Evolutionary conservation across 2,329 filamentous ascomycete genomes (phyloP).

Genomic region (Alternaria sp.): DNA sequence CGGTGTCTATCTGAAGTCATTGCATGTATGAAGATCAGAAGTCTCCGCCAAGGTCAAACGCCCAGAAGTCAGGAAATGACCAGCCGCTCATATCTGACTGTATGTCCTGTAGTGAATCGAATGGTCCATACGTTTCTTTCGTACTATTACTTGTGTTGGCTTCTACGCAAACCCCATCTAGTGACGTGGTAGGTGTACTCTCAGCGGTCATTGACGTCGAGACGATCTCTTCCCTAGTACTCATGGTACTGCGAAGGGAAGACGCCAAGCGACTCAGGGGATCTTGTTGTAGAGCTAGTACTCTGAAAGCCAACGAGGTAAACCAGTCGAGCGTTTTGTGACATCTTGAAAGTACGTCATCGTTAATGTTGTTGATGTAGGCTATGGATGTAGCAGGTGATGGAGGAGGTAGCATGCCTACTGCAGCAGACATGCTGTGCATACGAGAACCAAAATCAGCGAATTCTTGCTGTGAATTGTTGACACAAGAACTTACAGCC

Average conservation of each 20-base stretch:
- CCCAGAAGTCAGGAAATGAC: conserved; percentile 46
- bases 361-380: conserved; percentile 19
- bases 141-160: not conserved
- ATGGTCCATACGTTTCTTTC: conserved; percentile 18
- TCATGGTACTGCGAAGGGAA: conserved; percentile 27
- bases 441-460: not conserved
- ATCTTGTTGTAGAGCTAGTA: conserved; percentile 42
- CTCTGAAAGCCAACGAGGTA: conserved; percentile 32
- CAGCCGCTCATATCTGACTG: conserved; percentile 38
- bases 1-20: not conserved
- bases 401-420: conserved; percentile 37
- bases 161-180: conserved; percentile 15
- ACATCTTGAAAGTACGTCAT: conserved; percentile 29
- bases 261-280: conserved; percentile 27
- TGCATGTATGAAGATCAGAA: conserved; percentile 23
- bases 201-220: not conserved
- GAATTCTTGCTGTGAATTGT: not conserved
- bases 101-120: conserved; percentile 36
- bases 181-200: conserved; percentile 6
- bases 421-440: conserved; percentile 31
- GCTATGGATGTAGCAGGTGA: conserved; percentile 24
- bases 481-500: conserved; percentile 16
- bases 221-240: conserved; percentile 1
- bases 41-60: conserved; percentile 41
- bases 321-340: conserved; percentile 37